Conservation (phyloP, 176 grass and related monocot species). For the Triticum timopheevii region DNA sequence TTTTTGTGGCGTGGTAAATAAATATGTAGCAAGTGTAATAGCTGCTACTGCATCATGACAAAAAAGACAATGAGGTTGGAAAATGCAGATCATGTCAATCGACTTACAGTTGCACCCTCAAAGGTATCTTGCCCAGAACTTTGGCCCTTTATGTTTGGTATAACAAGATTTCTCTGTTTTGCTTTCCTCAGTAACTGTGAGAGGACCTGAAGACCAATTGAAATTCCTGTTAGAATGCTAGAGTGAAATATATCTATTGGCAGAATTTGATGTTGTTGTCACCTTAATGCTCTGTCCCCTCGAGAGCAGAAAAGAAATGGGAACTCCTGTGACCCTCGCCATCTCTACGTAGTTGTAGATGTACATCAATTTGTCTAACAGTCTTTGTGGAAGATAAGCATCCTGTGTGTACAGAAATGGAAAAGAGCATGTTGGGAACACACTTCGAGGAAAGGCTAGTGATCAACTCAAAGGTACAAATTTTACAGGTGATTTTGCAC, state of each 20-base stretch:
- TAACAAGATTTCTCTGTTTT: slow-evolving; percentile 93
- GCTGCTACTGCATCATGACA: not conserved
- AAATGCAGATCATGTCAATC: slow-evolving; percentile 16
- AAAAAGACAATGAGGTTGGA: not conserved
- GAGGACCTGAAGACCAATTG: slow-evolving; percentile 61
- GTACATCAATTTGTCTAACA: slow-evolving; percentile 98
- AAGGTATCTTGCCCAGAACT: slow-evolving; percentile 80
- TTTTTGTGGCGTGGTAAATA: not conserved
- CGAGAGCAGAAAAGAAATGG: slow-evolving; percentile 90
- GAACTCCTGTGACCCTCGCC: slow-evolving; percentile 97
- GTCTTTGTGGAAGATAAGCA: slow-evolving; percentile 94
- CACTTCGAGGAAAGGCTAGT: slow-evolving; percentile 7
- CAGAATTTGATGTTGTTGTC: slow-evolving; percentile 14
- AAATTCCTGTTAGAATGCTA: slow-evolving; percentile 35
- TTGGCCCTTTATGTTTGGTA: slow-evolving; percentile 98
- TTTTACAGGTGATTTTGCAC: not conserved
- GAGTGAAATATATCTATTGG: not conserved
- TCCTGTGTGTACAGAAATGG: slow-evolving; percentile 53
- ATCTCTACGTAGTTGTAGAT: slow-evolving; percentile 99
- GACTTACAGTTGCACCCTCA: slow-evolving; percentile 99
- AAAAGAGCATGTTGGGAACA: slow-evolving; percentile 19
- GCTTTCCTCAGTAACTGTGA: slow-evolving; percentile 95
- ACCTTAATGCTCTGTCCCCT: slow-evolving; percentile 99
- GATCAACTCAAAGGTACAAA: slow-evolving; percentile 19
- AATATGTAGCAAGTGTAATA: slow-evolving; percentile 9